A percentile compares a stretch with the other conserved stretches of the same genome.
These are phyloP conservation scores for Mucor mucedo DNA, from an alignment of 371 early-diverging fungal genomes.

Conservation along the genomic window DNA sequence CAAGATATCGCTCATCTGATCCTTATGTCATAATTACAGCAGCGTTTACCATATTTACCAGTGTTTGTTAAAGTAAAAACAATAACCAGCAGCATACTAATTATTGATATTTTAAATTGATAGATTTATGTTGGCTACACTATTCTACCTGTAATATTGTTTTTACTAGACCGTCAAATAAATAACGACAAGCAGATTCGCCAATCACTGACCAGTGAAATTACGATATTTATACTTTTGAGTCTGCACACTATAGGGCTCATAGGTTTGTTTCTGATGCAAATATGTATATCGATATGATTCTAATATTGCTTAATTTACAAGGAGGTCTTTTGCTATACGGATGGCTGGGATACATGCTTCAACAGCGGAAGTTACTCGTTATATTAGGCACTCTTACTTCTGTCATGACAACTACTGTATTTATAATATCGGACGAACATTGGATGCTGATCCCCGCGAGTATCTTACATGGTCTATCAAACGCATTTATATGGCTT, in stretches of 20 bases:
- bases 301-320: not conserved
- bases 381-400: slow-evolving; percentile 11
- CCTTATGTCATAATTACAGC: slow-evolving; percentile 10
- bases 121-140: slow-evolving; percentile 16
- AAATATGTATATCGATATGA: not conserved
- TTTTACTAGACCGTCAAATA: slow-evolving; percentile 14
- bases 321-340: slow-evolving; percentile 14
- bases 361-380: slow-evolving; percentile 8
- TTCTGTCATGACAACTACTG: not conserved
- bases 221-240: slow-evolving; percentile 5
- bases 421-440: slow-evolving; percentile 10
- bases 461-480: slow-evolving; percentile 17
- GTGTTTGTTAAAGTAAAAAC: not conserved
- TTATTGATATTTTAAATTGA: not conserved
- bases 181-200: not conserved
- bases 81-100: not conserved
- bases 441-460: slow-evolving; percentile 24
- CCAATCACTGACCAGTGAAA: not conserved
- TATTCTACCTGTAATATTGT: slow-evolving; percentile 2
- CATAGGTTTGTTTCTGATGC: not conserved
- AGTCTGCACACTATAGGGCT: slow-evolving; percentile 15
- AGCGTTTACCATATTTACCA: slow-evolving; percentile 10
- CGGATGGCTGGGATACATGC: slow-evolving; percentile 14
- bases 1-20: slow-evolving; percentile 21
- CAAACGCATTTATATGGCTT: slow-evolving; percentile 20